These are phyloP conservation scores for Zymoseptoria crescenta DNA, from an alignment of 2,329 filamentous ascomycete genomes.

Conservation along the genomic window DNA sequence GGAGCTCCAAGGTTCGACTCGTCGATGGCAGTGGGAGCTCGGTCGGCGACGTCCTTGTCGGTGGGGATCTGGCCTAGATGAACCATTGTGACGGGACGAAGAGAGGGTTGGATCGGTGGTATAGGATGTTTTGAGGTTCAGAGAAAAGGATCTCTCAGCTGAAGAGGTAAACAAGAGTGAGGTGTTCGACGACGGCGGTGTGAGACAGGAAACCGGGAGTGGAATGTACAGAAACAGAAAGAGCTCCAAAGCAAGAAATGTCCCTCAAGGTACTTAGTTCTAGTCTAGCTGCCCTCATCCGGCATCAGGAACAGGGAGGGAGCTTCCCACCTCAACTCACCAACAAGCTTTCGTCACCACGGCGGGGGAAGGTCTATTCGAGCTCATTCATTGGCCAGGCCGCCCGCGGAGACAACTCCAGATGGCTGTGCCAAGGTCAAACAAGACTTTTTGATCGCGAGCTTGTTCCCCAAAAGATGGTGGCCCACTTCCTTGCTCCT, in stretches of 20 bases:
- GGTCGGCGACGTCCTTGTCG: conserved; percentile 26
- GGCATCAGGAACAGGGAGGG: not conserved
- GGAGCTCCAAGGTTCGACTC: conserved; percentile 39
- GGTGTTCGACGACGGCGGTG: not conserved
- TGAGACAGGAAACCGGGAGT: not conserved
- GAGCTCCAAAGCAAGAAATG: not conserved
- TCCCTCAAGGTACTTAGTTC: not conserved
- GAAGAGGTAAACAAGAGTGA: not conserved
- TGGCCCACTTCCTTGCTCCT: too few relatives aligned
- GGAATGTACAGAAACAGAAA: not conserved
- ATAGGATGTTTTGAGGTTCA: not conserved
- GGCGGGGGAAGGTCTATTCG: not conserved
- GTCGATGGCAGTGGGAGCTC: conserved; percentile 39
- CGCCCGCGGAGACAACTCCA: not conserved
- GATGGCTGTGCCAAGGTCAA: not conserved
- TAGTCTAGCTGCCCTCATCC: not conserved
- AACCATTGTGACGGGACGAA: conserved; percentile 25
- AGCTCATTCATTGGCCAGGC: not conserved
- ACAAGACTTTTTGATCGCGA: not conserved
- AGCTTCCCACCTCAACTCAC: not conserved
- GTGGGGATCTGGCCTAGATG: conserved; percentile 28
- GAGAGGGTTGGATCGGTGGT: not conserved
- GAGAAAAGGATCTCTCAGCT: not conserved
- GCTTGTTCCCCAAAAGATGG: too few relatives aligned
- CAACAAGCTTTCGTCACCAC: not conserved